Percentiles rank a stretch among this genome's conserved stretches.
Conservation (phyloP, 1,284 basidiomycete species). For the Cronartium quercuum region DNA sequence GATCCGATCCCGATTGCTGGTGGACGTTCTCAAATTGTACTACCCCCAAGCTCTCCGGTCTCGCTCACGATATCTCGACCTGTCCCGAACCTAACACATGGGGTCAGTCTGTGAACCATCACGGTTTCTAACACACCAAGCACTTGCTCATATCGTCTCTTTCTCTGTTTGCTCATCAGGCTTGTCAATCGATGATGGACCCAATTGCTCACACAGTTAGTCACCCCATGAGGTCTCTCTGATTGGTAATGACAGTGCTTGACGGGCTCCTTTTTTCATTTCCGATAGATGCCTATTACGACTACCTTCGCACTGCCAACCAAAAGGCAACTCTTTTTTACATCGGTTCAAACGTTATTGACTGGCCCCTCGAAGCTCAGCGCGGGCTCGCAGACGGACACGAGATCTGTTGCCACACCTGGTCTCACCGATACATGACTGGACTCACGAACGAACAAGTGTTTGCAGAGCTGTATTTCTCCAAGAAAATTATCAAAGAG, state of each 20-base stretch:
- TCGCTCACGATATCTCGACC: constrained; percentile 48
- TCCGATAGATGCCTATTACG: constrained; percentile 54
- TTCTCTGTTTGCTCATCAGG: constrained; percentile 37
- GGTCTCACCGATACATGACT: constrained; percentile 51
- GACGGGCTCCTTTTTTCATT: background rate
- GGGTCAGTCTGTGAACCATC: constrained; percentile 51
- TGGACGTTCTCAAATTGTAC: constrained; percentile 35
- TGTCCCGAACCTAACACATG: constrained; percentile 54
- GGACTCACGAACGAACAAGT: constrained; percentile 53
- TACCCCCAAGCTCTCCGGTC: constrained; percentile 20
- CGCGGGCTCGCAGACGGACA: constrained; percentile 52
- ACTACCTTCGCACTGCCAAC: constrained; percentile 52
- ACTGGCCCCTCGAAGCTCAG: constrained; percentile 56
- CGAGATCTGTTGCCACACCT: constrained; percentile 45
- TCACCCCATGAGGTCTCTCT: background rate
- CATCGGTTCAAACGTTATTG: constrained; percentile 54
- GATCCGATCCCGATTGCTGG: constrained; percentile 49
- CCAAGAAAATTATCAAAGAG: constrained; percentile 34
- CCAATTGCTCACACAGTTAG: constrained; percentile 43
- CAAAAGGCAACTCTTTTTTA: constrained; percentile 53
- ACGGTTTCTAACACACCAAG: background rate
- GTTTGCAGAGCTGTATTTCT: constrained; percentile 58
- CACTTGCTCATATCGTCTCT: background rate
- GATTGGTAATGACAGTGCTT: background rate
- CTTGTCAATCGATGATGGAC: constrained; percentile 46